A percentile compares a stretch with the other conserved stretches of the same genome.
Conservation (phyloP, 192 early-diverging fungal species). For the Tieghemiomyces parasiticus region DNA sequence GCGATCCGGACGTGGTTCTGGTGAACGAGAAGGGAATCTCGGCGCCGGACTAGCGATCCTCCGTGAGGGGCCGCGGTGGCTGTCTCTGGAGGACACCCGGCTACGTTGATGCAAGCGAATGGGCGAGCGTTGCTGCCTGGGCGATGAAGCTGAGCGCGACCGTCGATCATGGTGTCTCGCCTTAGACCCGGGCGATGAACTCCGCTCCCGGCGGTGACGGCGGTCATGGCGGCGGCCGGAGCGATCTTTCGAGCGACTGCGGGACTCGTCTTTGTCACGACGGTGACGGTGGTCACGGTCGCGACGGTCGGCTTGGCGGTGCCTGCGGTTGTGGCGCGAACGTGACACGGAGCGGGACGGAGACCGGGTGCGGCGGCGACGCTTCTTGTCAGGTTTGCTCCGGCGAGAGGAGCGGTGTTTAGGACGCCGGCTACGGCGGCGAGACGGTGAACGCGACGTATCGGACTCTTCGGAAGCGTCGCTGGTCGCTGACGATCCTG, state of each 20-base stretch:
- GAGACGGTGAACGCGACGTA: not conserved
- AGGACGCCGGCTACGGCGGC: slow-evolving; percentile 1
- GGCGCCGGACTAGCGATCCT: not conserved
- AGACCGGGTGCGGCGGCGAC: not conserved
- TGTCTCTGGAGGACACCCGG: too few relatives aligned
- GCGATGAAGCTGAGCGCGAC: too few relatives aligned
- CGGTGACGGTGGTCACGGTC: not conserved
- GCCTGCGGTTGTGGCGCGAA: not conserved
- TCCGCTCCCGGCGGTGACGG: too few relatives aligned
- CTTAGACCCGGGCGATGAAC: too few relatives aligned
- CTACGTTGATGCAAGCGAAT: too few relatives aligned
- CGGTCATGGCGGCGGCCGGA: not conserved
- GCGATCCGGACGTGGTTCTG: not conserved
- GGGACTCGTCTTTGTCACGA: not conserved
- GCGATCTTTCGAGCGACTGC: not conserved
- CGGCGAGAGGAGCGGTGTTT: not conserved
- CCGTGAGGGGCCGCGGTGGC: too few relatives aligned
- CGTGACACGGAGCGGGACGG: not conserved
- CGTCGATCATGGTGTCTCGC: too few relatives aligned
- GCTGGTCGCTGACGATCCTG: not conserved
- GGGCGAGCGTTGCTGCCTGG: too few relatives aligned
- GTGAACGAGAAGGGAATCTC: not conserved
- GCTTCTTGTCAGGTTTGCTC: not conserved
- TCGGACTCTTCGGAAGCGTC: not conserved
- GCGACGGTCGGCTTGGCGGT: not conserved